Base-by-base conservation (phyloP, 257 asterid genomes). In the Solanum gandarillasii region DNA sequence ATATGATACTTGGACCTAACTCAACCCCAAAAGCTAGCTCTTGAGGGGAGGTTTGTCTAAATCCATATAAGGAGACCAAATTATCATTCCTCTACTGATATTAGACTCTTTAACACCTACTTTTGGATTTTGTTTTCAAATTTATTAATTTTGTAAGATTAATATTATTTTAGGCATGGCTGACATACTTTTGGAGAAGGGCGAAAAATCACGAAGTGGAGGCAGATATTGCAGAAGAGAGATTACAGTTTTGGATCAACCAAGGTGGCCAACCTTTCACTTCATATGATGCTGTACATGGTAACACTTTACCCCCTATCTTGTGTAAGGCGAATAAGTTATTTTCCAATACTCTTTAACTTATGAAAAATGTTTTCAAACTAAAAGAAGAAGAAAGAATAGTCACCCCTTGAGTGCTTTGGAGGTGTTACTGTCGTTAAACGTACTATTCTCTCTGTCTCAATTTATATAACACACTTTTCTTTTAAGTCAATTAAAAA, bases 221-320 rank as follows among this genome's bases (percentile, higher is more conserved):
- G 87, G 87, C 92, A 3, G 99, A 97, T 85, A 94, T 97, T 87
- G 96, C 94, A 7, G 98, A 95, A 43, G 99, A 97, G 87, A 89
- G 98, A 88, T 87, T 97, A 58, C 92, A 92, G 68, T 91, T 89
- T 84, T 97, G 98, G 98, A 95, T 95, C 90, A 91, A 91, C 92
- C 98, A 93, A 83, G 92, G 89, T 70, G 78, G 83, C 65, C 91
- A 46, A 43, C 31, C 85, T 11, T 95, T 97, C 39, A 92, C 88
- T 83, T 95, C 98, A 12, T 96, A 93, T 16, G 98, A 95, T 83
- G 97, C 98, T 31, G 98, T 97, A 6, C 95, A 95, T 82, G 97
- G 99, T 96, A 91, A 13, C 4, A 71, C 25, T 68, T 68, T 27
- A 6, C 5, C 36, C 34, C 7, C 9, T 68, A 68, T 7, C 75